phyloP scores from a whole-genome alignment of 345 rosid species.

The Alliaria petiolata region DNA sequence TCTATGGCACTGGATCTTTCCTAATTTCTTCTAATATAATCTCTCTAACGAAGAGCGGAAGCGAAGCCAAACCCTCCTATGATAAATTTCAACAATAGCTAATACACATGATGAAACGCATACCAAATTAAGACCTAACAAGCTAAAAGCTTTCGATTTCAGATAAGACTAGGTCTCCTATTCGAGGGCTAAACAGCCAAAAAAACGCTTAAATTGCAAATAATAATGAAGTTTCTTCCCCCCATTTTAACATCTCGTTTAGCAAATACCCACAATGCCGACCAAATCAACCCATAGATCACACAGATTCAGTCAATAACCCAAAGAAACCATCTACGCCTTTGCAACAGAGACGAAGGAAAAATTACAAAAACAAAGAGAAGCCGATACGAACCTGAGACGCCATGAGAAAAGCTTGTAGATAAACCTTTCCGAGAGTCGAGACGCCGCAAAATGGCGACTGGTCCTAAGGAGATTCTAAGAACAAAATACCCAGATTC shows the following conservation, averaged over 20 bases:
- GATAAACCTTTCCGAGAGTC: constrained; percentile 7
- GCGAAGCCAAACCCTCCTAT: not conserved
- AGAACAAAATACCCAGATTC: not conserved
- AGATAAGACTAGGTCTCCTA: not conserved
- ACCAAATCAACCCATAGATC: constrained; percentile 6
- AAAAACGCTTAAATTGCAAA: not conserved
- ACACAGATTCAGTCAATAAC: constrained; percentile 30
- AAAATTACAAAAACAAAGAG: not conserved
- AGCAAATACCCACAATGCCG: constrained; percentile 22
- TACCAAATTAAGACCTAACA: not conserved
- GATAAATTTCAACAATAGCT: not conserved
- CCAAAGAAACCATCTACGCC: not conserved
- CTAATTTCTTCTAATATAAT: not conserved
- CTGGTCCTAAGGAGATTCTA: not conserved
- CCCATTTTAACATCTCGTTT: not conserved
- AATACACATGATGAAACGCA: not conserved
- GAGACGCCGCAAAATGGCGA: not conserved
- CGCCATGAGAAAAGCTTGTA: constrained; percentile 23
- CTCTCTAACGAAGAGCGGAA: not conserved
- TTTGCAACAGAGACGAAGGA: not conserved
- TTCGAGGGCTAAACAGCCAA: not conserved
- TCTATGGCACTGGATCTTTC: no score
- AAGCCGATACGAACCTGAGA: constrained; percentile 23
- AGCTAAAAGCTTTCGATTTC: constrained; percentile 3
- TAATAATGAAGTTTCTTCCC: not conserved